phyloP scores from a whole-genome alignment of 768 basidiomycete genomes.

The Boletus insuetus region DNA sequence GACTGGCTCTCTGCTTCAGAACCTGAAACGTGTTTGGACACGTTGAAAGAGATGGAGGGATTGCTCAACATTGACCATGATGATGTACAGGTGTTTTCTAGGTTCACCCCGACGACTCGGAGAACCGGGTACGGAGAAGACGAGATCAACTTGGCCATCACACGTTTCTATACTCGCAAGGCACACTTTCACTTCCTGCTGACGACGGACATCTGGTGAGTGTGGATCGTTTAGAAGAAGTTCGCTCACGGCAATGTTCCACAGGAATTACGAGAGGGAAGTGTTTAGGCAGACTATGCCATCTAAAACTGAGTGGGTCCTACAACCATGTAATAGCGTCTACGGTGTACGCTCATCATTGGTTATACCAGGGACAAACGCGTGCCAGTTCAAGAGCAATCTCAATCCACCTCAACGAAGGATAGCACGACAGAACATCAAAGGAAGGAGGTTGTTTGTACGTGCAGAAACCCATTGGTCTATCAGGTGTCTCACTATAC shows the following conservation, averaged over 20 bases:
- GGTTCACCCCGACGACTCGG: background rate
- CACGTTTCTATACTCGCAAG: background rate
- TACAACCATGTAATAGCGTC: no score
- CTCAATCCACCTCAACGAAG: background rate
- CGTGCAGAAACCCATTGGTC: background rate
- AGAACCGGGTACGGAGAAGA: background rate
- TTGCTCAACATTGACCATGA: background rate
- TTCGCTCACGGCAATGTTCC: background rate
- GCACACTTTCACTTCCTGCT: slow-evolving; percentile 11
- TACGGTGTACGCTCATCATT: background rate
- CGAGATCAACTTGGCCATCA: background rate
- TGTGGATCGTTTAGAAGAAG: background rate
- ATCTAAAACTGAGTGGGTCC: background rate
- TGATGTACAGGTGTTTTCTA: background rate
- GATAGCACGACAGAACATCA: background rate
- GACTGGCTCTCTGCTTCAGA: slow-evolving; percentile 3
- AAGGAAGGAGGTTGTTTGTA: slow-evolving; percentile 1
- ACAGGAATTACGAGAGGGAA: slow-evolving; percentile 1
- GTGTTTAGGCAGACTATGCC: background rate
- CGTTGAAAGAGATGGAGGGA: background rate
- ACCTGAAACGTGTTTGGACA: slow-evolving; percentile 2
- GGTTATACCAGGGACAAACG: background rate
- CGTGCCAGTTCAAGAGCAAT: background rate
- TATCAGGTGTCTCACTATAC: background rate
- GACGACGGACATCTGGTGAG: slow-evolving; percentile 11